phyloP scores from a whole-genome alignment of 192 early-diverging fungal genomes.

The Ambispora gerdemannii region DNA sequence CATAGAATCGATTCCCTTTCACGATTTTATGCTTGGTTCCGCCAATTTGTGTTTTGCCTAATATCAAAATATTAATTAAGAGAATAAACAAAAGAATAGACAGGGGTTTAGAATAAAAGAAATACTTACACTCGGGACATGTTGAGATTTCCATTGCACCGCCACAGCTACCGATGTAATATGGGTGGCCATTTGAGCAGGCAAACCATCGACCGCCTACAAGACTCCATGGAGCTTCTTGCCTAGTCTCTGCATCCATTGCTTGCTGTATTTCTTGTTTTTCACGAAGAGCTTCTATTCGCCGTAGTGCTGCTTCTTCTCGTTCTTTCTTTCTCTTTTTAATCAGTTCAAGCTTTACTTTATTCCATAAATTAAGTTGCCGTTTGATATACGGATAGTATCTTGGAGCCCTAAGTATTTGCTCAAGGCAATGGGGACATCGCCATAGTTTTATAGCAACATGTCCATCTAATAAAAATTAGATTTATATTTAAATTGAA shows the following conservation, averaged over 20 bases:
- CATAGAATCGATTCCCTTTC: conserved; percentile 36
- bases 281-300: no score
- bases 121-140: conserved; percentile 42
- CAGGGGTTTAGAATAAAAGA: no score
- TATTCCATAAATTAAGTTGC: conserved; percentile 34
- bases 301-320: conserved; percentile 27
- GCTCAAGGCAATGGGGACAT: conserved; percentile 36
- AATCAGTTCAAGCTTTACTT: conserved; percentile 34
- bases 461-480: conserved; percentile 27
- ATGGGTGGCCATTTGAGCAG: conserved; percentile 40
- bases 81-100: no score
- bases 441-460: conserved; percentile 38
- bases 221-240: conserved; percentile 13
- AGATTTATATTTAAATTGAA: neutral
- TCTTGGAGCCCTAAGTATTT: conserved; percentile 31
- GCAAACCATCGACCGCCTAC: conserved; percentile 46
- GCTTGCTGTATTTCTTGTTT: conserved; percentile 38
- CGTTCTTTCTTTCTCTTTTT: conserved; percentile 32
- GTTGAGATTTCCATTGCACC: conserved; percentile 36
- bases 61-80: no score
- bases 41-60: conserved; percentile 31
- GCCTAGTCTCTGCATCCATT: conserved; percentile 34
- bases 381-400: conserved; percentile 37
- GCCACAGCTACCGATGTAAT: conserved; percentile 44
- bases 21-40: conserved; percentile 35